These are phyloP conservation scores for Cadophora luteo-olivacea DNA, from an alignment of 2,329 filamentous ascomycete genomes.

Conservation along the genomic window DNA sequence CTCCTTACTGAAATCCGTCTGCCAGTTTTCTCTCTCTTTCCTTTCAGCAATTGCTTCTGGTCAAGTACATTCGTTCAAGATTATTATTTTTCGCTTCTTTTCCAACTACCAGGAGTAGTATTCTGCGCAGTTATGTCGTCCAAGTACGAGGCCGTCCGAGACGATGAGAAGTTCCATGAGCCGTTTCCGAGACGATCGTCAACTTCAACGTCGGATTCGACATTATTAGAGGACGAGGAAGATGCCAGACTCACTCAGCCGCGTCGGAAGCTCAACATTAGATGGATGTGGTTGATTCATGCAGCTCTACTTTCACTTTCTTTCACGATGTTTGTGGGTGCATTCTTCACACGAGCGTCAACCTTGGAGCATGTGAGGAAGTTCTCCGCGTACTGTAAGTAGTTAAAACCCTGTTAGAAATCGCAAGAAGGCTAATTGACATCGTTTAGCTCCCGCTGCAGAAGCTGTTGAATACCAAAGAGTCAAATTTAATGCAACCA, in stretches of 20 bases:
- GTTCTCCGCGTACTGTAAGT: constrained; percentile 55
- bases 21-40: constrained; percentile 6
- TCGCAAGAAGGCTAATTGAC: not conserved
- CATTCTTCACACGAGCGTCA: constrained; percentile 38
- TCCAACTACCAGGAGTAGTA: constrained; percentile 36
- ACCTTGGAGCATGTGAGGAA: constrained; percentile 44
- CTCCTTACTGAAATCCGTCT: constrained; percentile 18
- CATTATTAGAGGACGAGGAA: constrained; percentile 39
- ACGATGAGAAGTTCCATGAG: constrained; percentile 39
- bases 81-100: constrained; percentile 27
- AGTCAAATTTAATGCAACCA: constrained; percentile 56
- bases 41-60: constrained; percentile 38
- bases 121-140: constrained; percentile 35
- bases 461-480: constrained; percentile 56
- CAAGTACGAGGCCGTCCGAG: constrained; percentile 38
- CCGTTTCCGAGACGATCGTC: constrained; percentile 30
- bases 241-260: constrained; percentile 23
- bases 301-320: constrained; percentile 38
- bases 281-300: constrained; percentile 43
- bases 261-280: constrained; percentile 23
- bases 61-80: constrained; percentile 37
- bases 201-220: constrained; percentile 37
- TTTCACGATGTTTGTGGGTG: constrained; percentile 38
- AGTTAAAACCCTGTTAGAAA: not conserved
- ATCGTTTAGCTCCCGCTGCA: constrained; percentile 52